Conservation (phyloP, 805 yeast genomes). For the Candida lessepsii region DNA sequence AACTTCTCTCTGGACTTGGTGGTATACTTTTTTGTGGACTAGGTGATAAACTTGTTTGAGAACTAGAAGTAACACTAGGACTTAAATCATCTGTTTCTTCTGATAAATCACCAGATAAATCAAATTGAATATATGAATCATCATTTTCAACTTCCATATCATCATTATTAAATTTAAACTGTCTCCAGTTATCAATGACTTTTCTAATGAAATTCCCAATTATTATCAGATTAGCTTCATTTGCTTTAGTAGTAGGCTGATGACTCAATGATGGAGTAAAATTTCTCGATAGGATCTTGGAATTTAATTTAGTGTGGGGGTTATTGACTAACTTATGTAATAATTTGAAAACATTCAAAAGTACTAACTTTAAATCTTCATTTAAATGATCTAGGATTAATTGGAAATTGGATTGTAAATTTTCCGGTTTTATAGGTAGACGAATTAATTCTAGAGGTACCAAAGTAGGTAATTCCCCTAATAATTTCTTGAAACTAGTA, state of each 20-base stretch:
- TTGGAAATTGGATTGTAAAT: conserved; percentile 24
- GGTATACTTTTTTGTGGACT: too few relatives aligned
- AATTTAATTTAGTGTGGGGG: conserved; percentile 43
- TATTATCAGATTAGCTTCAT: conserved; percentile 47
- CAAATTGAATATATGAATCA: conserved; percentile 34
- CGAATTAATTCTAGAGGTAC: conserved; percentile 48
- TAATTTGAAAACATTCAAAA: conserved; percentile 43
- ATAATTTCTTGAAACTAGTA: conserved; percentile 43
- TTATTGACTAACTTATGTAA: conserved; percentile 37
- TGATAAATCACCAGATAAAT: conserved; percentile 25
- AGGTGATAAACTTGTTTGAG: too few relatives aligned
- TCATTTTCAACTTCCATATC: conserved; percentile 15
- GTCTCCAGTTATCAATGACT: conserved; percentile 49
- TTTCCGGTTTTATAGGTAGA: conserved; percentile 54
- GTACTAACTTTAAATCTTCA: conserved; percentile 10
- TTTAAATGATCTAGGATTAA: conserved; percentile 11
- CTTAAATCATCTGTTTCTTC: too few relatives aligned
- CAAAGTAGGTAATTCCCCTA: conserved; percentile 57
- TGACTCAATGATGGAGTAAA: conserved; percentile 59
- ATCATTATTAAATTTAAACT: background rate
- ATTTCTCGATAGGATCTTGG: conserved; percentile 42
- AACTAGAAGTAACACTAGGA: too few relatives aligned
- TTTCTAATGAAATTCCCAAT: conserved; percentile 55
- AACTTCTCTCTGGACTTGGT: too few relatives aligned
- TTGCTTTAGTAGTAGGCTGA: conserved; percentile 36